Evolutionary conservation across 2,329 filamentous ascomycete genomes (phyloP).

Genomic region (Chaetomiaceae sp.): DNA sequence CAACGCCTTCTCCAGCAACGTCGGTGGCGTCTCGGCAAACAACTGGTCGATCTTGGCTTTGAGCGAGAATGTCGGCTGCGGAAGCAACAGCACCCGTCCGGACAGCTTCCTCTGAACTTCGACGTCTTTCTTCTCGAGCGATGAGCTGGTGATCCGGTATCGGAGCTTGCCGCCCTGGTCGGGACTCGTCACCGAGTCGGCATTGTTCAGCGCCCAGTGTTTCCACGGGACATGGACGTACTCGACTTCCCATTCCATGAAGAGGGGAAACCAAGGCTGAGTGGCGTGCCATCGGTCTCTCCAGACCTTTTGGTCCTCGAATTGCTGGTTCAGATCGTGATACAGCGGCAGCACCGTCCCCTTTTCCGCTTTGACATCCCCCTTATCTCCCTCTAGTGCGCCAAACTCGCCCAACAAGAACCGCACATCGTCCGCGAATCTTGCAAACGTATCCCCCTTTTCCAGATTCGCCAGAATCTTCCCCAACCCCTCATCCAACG

Average conservation of each 20-base stretch:
- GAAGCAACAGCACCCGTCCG: constrained; percentile 38
- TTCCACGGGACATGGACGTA: constrained; percentile 38
- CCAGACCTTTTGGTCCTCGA: too few relatives aligned
- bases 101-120: constrained; percentile 30
- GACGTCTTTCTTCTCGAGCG: constrained; percentile 14
- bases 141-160: constrained; percentile 18
- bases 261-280: constrained; percentile 41
- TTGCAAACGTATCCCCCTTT: too few relatives aligned
- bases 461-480: too few relatives aligned
- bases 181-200: neutral
- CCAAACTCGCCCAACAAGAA: neutral
- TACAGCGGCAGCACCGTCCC: constrained; percentile 23
- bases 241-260: constrained; percentile 41
- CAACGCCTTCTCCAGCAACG: neutral
- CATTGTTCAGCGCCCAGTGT: constrained; percentile 32
- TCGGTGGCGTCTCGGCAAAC: neutral
- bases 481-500: too few relatives aligned
- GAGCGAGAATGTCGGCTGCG: constrained; percentile 37
- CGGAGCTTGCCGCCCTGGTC: neutral
- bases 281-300: constrained; percentile 29
- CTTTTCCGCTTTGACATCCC: too few relatives aligned
- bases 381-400: neutral
- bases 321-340: constrained; percentile 28
- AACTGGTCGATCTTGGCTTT: neutral
- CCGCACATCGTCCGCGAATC: neutral